These are phyloP conservation scores for Blastomyces gilchristii DNA, from an alignment of 2,329 filamentous ascomycete genomes.

Conservation along the genomic window DNA sequence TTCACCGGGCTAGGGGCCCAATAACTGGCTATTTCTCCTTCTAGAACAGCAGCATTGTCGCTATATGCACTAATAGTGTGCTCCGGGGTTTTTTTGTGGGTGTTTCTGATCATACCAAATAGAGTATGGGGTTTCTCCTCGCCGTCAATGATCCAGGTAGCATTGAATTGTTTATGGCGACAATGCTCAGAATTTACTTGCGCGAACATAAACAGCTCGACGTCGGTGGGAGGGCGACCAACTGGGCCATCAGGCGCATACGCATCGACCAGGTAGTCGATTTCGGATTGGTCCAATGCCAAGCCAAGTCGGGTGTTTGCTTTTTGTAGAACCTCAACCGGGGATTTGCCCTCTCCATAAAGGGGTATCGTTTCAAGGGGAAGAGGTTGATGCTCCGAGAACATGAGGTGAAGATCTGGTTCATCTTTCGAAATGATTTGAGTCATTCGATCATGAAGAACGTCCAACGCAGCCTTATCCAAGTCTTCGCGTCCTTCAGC, in stretches of 20 bases:
- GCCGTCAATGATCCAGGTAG: constrained; percentile 89
- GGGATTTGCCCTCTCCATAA: constrained; percentile 52
- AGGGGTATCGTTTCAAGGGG: constrained; percentile 68
- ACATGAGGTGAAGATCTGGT: constrained; percentile 66
- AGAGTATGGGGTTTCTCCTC: constrained; percentile 66
- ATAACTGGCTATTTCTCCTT: constrained; percentile 60
- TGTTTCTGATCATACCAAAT: constrained; percentile 95
- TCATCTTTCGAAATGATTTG: constrained; percentile 60
- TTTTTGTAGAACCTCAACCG: constrained; percentile 62
- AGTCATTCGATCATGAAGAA: constrained; percentile 91
- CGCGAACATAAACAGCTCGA: constrained; percentile 98
- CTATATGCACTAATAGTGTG: constrained; percentile 93
- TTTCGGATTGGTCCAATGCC: constrained; percentile 77
- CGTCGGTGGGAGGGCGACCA: constrained; percentile 62
- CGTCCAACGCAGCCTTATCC: constrained; percentile 50
- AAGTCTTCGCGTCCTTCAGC: constrained; percentile 47
- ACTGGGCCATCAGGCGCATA: constrained; percentile 55
- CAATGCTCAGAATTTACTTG: constrained; percentile 98
- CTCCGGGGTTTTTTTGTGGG: constrained; percentile 65
- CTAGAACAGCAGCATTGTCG: constrained; percentile 90
- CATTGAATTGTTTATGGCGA: constrained; percentile 86
- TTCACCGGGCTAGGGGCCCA: constrained; percentile 85
- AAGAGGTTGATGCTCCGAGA: constrained; percentile 55
- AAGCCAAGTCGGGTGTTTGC: constrained; percentile 80
- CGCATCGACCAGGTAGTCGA: constrained; percentile 84